A percentile compares a stretch with the other conserved stretches of the same genome.
Evolutionary conservation across 1,284 basidiomycete genomes (phyloP).

Genomic region (Cryptococcus amylolentus): DNA sequence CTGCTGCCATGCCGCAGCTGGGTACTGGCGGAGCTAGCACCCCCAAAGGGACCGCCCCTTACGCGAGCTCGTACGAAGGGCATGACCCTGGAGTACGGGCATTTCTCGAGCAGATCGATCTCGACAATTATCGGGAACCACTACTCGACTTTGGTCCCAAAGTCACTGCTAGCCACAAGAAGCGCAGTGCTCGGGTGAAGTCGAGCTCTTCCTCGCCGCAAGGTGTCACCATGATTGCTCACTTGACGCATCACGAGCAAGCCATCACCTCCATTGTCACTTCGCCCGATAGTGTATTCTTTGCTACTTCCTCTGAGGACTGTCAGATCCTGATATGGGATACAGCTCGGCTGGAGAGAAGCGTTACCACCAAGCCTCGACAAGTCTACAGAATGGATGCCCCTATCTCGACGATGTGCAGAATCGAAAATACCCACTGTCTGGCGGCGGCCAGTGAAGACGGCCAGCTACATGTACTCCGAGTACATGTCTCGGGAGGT

Average conservation of each 20-base stretch:
- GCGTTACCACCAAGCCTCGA: slow-evolving; percentile 54
- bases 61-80: slow-evolving; percentile 59
- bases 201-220: slow-evolving; percentile 52
- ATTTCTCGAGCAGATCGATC: slow-evolving; percentile 80
- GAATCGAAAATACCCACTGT: slow-evolving; percentile 77
- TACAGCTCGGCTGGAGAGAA: slow-evolving; percentile 70
- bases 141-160: slow-evolving; percentile 84
- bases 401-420: slow-evolving; percentile 73
- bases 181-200: slow-evolving; percentile 60
- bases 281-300: slow-evolving; percentile 91
- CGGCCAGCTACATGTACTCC: slow-evolving; percentile 76
- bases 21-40: slow-evolving; percentile 5
- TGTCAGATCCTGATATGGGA: slow-evolving; percentile 82
- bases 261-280: slow-evolving; percentile 76
- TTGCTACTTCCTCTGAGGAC: slow-evolving; percentile 83
- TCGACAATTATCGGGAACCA: slow-evolving; percentile 75
- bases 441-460: slow-evolving; percentile 84
- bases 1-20: slow-evolving; percentile 1
- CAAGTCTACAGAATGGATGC: slow-evolving; percentile 53
- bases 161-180: slow-evolving; percentile 69
- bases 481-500: slow-evolving; percentile 62
- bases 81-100: slow-evolving; percentile 81
- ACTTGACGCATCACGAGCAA: slow-evolving; percentile 79
- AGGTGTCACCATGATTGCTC: slow-evolving; percentile 75
- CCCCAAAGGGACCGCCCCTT: slow-evolving; percentile 27